phyloP scores from a whole-genome alignment of 1,139 yeast genomes.

The Yamadazyma aaseri region DNA sequence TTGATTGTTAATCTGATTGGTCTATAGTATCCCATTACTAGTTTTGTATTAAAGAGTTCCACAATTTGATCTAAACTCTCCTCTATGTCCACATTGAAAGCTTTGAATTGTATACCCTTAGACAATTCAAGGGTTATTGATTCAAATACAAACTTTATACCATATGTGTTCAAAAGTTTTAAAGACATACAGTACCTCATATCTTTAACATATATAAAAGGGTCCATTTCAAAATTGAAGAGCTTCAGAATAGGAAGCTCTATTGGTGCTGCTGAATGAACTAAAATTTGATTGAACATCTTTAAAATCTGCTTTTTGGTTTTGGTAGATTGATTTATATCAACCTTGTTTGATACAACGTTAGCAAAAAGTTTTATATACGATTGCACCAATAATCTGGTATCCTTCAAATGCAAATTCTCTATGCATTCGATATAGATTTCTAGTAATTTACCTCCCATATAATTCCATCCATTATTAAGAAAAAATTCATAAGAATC shows the following conservation, averaged over 20 bases:
- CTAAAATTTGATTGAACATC: slow-evolving; percentile 11
- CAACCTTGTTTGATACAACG: slow-evolving; percentile 22
- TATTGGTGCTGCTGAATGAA: slow-evolving; percentile 19
- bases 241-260: slow-evolving; percentile 31
- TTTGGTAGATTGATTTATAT: slow-evolving; percentile 27
- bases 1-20: slow-evolving; percentile 21
- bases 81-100: slow-evolving; percentile 5
- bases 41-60: slow-evolving; percentile 21
- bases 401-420: slow-evolving; percentile 30
- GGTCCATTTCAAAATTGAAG: slow-evolving; percentile 26
- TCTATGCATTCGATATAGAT: slow-evolving; percentile 70
- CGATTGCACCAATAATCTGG: slow-evolving; percentile 27
- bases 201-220: slow-evolving; percentile 26
- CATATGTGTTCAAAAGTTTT: slow-evolving; percentile 25
- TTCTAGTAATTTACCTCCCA: slow-evolving; percentile 65
- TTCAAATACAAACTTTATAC: slow-evolving; percentile 23
- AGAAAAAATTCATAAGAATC: slow-evolving; percentile 69
- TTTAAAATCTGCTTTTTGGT: slow-evolving; percentile 6
- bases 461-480: slow-evolving; percentile 68
- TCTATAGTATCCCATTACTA: slow-evolving; percentile 25
- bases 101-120: slow-evolving; percentile 13
- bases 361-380: slow-evolving; percentile 36
- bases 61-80: slow-evolving; percentile 14
- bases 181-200: slow-evolving; percentile 27
- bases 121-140: slow-evolving; percentile 21